Evolutionary conservation across 805 yeast genomes (phyloP).

Genomic region (Candida sphagnicola): DNA sequence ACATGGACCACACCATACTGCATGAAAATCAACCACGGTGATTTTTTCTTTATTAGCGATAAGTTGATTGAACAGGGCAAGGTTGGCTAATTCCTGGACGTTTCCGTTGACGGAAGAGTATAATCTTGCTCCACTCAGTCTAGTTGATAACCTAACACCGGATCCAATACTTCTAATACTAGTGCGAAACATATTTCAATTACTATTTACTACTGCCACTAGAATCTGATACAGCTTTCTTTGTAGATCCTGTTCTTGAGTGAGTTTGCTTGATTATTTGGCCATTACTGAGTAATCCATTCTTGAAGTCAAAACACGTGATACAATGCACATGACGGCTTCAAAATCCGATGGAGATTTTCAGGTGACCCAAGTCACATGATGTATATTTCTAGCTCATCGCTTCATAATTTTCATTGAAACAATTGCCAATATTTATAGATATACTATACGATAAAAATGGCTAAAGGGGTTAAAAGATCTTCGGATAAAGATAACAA

Average conservation of each 20-base stretch:
- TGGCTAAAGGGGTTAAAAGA: conserved; percentile 33
- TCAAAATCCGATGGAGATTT: too few relatives aligned
- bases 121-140: neutral
- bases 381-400: neutral
- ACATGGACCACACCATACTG: conserved; percentile 46
- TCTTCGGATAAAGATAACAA: conserved; percentile 14
- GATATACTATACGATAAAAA: conserved; percentile 6
- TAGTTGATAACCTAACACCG: neutral
- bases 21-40: conserved; percentile 37
- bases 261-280: too few relatives aligned
- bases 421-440: too few relatives aligned
- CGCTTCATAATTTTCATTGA: neutral
- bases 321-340: neutral
- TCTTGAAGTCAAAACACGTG: neutral
- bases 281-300: too few relatives aligned
- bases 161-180: neutral
- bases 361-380: neutral
- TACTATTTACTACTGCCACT: neutral
- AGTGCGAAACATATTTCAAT: neutral
- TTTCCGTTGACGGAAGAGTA: conserved; percentile 7
- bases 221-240: too few relatives aligned
- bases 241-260: too few relatives aligned
- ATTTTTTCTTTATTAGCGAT: conserved; percentile 21
- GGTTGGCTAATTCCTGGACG: conserved; percentile 25
- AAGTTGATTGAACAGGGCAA: conserved; percentile 22